phyloP scores from a whole-genome alignment of 2,329 filamentous ascomycete species.

The Cryoendolithus antarcticus region DNA sequence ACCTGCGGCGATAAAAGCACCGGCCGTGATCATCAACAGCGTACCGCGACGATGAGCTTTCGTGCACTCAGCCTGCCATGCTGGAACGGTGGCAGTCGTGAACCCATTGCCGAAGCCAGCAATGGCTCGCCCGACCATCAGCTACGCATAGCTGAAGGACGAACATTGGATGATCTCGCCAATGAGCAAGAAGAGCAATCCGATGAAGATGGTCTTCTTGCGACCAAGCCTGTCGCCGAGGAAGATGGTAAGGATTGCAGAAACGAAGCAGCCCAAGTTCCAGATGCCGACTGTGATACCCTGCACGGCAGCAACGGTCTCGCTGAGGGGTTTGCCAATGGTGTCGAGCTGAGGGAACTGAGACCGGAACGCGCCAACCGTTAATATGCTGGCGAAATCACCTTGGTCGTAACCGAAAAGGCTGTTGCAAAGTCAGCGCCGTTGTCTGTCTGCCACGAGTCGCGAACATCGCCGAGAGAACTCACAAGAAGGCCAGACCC shows the following conservation, averaged over 20 bases:
- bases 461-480: too few relatives aligned
- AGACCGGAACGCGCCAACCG: conserved; percentile 48
- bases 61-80: conserved; percentile 38
- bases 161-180: conserved; percentile 36
- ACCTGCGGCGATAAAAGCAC: conserved; percentile 37
- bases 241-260: conserved; percentile 5
- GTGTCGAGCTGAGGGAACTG: conserved; percentile 31
- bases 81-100: conserved; percentile 38
- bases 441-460: too few relatives aligned
- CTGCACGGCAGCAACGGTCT: conserved; percentile 26
- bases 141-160: conserved; percentile 28
- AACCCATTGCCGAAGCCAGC: conserved; percentile 39
- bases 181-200: conserved; percentile 30
- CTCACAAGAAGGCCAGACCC: conserved; percentile 2
- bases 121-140: conserved; percentile 39
- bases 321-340: conserved; percentile 19
- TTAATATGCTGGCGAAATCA: conserved; percentile 43
- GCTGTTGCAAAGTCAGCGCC: too few relatives aligned
- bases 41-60: conserved; percentile 37
- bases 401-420: conserved; percentile 14
- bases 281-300: conserved; percentile 23
- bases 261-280: conserved; percentile 5
- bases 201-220: conserved; percentile 3
- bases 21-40: conserved; percentile 36
- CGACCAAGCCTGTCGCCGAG: conserved; percentile 4